Conservation (phyloP, 2,329 filamentous ascomycete genomes). For the Aspergillaceae sp. region DNA sequence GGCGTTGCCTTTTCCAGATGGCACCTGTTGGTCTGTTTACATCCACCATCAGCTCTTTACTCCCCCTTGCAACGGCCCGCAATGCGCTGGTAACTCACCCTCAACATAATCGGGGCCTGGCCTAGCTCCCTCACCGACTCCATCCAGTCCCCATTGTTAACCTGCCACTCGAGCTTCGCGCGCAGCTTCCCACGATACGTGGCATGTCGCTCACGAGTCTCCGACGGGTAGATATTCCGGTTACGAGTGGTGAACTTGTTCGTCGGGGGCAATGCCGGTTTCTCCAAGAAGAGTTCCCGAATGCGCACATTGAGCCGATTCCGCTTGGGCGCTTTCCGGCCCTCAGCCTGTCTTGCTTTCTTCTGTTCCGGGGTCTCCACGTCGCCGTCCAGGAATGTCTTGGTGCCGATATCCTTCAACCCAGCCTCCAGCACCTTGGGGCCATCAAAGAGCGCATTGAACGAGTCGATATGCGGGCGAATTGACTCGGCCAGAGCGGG, state of each 20-base stretch:
- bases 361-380: conserved; percentile 33
- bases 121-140: conserved; percentile 81
- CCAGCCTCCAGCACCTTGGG: conserved; percentile 66
- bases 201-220: conserved; percentile 87
- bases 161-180: conserved; percentile 70
- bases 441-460: conserved; percentile 77
- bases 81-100: conserved; percentile 45
- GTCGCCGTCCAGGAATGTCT: conserved; percentile 76
- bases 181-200: conserved; percentile 83
- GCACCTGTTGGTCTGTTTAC: conserved; percentile 67
- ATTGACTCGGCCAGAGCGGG: conserved; percentile 79
- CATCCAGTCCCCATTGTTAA: conserved; percentile 79
- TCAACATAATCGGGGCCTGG: conserved; percentile 85
- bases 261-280: conserved; percentile 64
- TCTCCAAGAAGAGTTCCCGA: conserved; percentile 74
- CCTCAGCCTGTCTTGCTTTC: conserved; percentile 42
- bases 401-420: conserved; percentile 81
- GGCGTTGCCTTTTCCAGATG: conserved; percentile 83
- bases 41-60: background rate
- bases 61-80: too few species aligned
- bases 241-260: conserved; percentile 76
- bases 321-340: conserved; percentile 46
- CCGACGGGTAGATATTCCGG: conserved; percentile 79
- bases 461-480: conserved; percentile 86
- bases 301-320: conserved; percentile 73